These are phyloP conservation scores for Boletus tomentosulus DNA, from an alignment of 768 basidiomycete genomes.

Conservation along the genomic window DNA sequence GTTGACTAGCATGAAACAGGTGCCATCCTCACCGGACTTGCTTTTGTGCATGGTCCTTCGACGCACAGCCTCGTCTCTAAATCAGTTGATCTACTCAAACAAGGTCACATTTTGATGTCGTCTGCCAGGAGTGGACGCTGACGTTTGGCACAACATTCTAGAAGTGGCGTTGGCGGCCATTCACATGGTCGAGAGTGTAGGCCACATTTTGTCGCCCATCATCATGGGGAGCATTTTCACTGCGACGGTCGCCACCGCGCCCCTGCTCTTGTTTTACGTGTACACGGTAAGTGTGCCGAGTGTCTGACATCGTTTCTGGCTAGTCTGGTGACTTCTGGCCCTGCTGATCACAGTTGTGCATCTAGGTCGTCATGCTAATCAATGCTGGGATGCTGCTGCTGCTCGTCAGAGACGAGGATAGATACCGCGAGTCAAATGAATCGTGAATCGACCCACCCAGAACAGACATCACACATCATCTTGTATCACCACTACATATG, in stretches of 20 bases:
- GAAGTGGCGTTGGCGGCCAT: conserved; percentile 29
- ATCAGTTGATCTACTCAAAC: conserved; percentile 25
- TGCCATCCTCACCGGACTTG: conserved; percentile 14
- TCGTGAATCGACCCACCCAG: not conserved
- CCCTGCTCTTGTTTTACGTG: conserved; percentile 23
- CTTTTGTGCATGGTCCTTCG: conserved; percentile 14
- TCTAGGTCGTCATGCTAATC: conserved; percentile 14
- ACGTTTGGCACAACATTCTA: not conserved
- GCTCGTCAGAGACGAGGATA: conserved; percentile 23
- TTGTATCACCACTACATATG: not conserved
- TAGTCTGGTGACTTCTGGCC: too few species aligned
- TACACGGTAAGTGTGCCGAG: conserved; percentile 14
- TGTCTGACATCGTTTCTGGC: not conserved
- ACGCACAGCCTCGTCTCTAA: conserved; percentile 23
- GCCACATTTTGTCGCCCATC: conserved; percentile 22
- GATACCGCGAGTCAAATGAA: conserved; percentile 11
- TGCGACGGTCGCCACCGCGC: conserved; percentile 17
- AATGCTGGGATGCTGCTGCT: conserved; percentile 14
- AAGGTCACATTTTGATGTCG: conserved; percentile 15
- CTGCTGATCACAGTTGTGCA: not conserved
- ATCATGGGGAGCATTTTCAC: conserved; percentile 30
- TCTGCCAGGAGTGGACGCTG: not conserved
- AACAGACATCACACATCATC: not conserved
- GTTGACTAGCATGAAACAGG: conserved; percentile 12
- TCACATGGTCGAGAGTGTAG: conserved; percentile 24